Conservation (phyloP, 2,329 filamentous ascomycete genomes). For the Tolypocladium ovalisporum region DNA sequence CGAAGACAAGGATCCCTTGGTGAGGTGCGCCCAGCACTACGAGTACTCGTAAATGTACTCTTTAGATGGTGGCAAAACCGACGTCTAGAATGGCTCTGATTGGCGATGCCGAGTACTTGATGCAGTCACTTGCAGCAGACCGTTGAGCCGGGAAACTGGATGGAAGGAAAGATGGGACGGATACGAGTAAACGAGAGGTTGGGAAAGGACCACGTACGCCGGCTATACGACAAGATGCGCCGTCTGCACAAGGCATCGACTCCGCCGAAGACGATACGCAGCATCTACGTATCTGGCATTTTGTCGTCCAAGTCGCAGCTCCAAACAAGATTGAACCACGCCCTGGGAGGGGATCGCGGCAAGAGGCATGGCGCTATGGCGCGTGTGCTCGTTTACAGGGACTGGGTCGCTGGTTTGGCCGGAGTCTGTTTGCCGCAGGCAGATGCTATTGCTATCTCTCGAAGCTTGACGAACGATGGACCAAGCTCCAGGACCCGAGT, state of each 20-base stretch:
- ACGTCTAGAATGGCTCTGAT: background rate
- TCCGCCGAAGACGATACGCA: background rate
- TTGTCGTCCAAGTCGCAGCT: background rate
- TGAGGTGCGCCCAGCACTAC: background rate
- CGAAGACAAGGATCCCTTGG: background rate
- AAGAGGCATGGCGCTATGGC: background rate
- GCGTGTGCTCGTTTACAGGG: background rate
- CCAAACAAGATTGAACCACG: background rate
- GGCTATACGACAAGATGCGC: background rate
- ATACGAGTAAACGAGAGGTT: background rate
- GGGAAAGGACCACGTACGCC: background rate
- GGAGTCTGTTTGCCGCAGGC: background rate
- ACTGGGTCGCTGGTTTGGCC: background rate
- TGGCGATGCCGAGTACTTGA: background rate
- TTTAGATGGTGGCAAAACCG: background rate
- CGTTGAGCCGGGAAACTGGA: background rate
- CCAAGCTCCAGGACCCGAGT: background rate
- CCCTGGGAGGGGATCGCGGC: background rate
- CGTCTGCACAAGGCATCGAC: background rate
- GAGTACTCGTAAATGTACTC: background rate
- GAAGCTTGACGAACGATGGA: background rate
- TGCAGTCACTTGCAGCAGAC: background rate
- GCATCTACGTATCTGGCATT: background rate
- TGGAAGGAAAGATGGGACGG: background rate
- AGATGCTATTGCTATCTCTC: background rate